Base-by-base conservation (phyloP, 805 yeast species). In the Ogataea ganodermae region DNA sequence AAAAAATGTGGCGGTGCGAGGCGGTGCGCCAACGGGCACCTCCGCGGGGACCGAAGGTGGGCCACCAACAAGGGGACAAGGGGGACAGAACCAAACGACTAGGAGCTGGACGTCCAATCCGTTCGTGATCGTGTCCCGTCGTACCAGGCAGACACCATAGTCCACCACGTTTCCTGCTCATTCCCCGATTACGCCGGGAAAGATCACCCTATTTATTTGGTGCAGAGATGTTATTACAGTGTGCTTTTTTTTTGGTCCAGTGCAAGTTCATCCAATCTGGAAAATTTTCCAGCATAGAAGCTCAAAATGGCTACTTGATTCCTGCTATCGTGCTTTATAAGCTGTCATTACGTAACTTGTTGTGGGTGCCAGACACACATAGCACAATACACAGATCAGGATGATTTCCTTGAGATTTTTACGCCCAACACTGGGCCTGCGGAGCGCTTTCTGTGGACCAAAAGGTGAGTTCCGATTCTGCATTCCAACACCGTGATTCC, bases 321-420 rank as follows among this genome's bases (percentile, higher is more conserved):
- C 10, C 14, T 27, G 31, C n/a, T 27, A 27, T 27, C 31, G n/a
- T 13, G 10, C 31, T 12, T 5, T 27, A 9, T 12, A 27, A 7
- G 5, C 31, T 7, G 9, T 27, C 14, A 8, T 3, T n/a, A n/a
- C 14, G 18, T n/a, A 17, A 31, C 9, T 31, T 14, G 35, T 37
- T 37, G 20, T 37, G 41, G 30, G 41, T 37, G 41, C 31, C 30
- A 37, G 41, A 23, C 41, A 37, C 41, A 17, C 41, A 18, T 20
- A 35, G 9, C 37, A 35, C 6, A 23, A 10, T n/a, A n/a, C n/a
- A 12, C 14, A 10, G 10, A 12, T 4, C 12, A 26, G 17, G 3
- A 37, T 37, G 41, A 37, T 37, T 22, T 37, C 41, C 21, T 5
- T 24, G 32, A 37, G 22, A 26, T 23, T 37, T 37, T 16, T 37